Conservation (phyloP, 805 yeast genomes). For the Ogataea ganodermae region DNA sequence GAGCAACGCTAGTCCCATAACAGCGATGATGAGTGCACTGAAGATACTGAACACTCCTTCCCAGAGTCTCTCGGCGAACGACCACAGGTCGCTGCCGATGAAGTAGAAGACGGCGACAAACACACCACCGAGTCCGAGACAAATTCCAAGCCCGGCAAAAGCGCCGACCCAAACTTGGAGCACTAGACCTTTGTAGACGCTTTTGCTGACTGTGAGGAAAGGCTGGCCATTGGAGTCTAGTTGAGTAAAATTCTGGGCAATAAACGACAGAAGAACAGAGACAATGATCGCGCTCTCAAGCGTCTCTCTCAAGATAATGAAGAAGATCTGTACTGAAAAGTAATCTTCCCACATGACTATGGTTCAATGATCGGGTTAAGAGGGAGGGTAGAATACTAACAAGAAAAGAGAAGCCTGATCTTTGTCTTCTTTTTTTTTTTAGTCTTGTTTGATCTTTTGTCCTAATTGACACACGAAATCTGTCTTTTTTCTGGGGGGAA, state of each 20-base stretch:
- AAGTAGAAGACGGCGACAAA: constrained; percentile 72
- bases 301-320: constrained; percentile 72
- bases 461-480: background rate
- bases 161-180: constrained; percentile 87
- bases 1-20: constrained; percentile 84
- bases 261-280: constrained; percentile 70
- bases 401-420: background rate
- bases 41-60: constrained; percentile 81
- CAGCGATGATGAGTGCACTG: constrained; percentile 75
- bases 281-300: constrained; percentile 75
- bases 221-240: constrained; percentile 33
- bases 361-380: background rate
- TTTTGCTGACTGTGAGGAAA: constrained; percentile 34
- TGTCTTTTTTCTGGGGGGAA: constrained; percentile 5
- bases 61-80: constrained; percentile 84
- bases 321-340: constrained; percentile 73
- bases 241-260: constrained; percentile 56
- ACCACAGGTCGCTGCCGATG: constrained; percentile 85
- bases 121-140: constrained; percentile 70
- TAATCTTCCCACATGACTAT: constrained; percentile 43
- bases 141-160: constrained; percentile 63
- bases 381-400: background rate
- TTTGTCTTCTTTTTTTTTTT: background rate
- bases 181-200: constrained; percentile 46
- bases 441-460: background rate